Evolutionary conservation across 2,329 filamentous ascomycete species (phyloP).

Genomic region (Purpureocillium lavendulum): DNA sequence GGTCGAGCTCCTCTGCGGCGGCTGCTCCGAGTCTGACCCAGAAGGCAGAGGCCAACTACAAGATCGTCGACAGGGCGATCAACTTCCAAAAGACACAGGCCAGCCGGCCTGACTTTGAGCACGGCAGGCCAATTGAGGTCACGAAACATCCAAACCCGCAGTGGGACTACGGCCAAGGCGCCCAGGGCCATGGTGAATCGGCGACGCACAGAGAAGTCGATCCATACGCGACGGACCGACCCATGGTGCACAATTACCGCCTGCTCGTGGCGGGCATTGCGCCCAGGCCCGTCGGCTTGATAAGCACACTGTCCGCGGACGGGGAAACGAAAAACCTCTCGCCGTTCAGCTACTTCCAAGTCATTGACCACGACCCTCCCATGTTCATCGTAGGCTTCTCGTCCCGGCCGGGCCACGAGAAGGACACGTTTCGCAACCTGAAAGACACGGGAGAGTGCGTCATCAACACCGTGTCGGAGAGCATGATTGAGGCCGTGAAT

Average conservation of each 20-base stretch:
- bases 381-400: constrained; percentile 56
- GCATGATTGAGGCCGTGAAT: constrained; percentile 76
- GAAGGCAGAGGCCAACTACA: constrained; percentile 1
- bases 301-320: constrained; percentile 46
- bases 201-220: constrained; percentile 64
- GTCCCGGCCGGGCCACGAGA: constrained; percentile 41
- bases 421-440: constrained; percentile 71
- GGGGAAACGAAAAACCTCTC: constrained; percentile 61
- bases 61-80: constrained; percentile 13
- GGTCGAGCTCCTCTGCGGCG: too few species aligned
- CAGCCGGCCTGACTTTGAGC: constrained; percentile 15
- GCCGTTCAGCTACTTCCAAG: constrained; percentile 72
- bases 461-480: constrained; percentile 75
- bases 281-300: constrained; percentile 64
- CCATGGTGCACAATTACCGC: constrained; percentile 71
- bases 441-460: constrained; percentile 61
- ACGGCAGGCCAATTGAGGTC: constrained; percentile 12
- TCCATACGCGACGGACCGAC: constrained; percentile 63
- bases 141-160: constrained; percentile 29
- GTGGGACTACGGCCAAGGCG: constrained; percentile 37
- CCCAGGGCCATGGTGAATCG: constrained; percentile 11
- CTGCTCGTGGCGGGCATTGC: constrained; percentile 72
- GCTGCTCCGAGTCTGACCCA: too few species aligned
- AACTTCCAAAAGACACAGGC: constrained; percentile 15
- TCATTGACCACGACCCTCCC: constrained; percentile 76